phyloP scores from a whole-genome alignment of 768 basidiomycete species.

The Lentinula sp. region DNA sequence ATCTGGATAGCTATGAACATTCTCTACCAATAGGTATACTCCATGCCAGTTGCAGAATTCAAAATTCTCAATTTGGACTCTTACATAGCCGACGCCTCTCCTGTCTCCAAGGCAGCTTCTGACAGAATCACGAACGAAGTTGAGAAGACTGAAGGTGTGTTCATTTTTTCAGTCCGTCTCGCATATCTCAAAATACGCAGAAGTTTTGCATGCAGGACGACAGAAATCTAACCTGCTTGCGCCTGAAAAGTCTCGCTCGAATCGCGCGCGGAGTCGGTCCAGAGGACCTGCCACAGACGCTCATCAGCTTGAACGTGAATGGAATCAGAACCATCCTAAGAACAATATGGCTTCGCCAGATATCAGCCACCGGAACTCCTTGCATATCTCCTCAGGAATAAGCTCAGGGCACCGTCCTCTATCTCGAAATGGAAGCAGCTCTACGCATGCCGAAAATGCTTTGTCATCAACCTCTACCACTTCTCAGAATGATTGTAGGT shows the following conservation, averaged over 20 bases:
- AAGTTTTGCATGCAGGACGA: background rate
- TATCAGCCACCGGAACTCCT: conserved; percentile 13
- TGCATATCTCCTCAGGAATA: conserved; percentile 10
- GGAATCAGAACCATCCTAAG: conserved; percentile 29
- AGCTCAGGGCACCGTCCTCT: background rate
- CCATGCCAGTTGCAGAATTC: background rate
- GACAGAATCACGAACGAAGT: background rate
- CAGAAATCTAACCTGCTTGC: background rate
- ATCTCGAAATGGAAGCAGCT: background rate
- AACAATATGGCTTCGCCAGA: conserved; percentile 15
- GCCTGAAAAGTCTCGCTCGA: background rate
- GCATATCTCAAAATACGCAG: background rate
- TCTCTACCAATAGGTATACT: conserved; percentile 15
- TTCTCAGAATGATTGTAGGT: conserved; percentile 51
- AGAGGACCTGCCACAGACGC: background rate
- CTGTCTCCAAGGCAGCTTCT: background rate
- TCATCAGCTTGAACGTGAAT: conserved; percentile 29
- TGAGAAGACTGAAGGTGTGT: background rate
- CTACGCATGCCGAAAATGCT: conserved; percentile 24
- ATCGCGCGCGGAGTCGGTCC: background rate
- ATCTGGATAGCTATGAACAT: conserved; percentile 46
- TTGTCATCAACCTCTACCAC: conserved; percentile 37
- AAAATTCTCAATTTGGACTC: background rate
- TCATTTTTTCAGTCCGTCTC: background rate
- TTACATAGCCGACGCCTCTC: background rate